Conservation (phyloP, 768 basidiomycete species). For the Boletus eberwhitei region DNA sequence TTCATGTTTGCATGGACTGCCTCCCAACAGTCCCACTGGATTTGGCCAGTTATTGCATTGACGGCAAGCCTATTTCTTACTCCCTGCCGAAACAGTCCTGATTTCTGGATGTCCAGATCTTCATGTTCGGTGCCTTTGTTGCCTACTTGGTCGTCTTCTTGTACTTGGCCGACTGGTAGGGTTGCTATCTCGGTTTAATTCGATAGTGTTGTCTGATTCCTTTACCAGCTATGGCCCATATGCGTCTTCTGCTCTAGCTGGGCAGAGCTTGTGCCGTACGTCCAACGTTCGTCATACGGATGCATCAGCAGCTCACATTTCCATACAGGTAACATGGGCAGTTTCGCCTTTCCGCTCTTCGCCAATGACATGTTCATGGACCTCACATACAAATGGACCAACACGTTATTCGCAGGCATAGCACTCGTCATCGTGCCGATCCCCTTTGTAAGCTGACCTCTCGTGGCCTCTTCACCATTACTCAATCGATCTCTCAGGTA, state of each 20-base stretch:
- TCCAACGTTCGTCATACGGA: not conserved
- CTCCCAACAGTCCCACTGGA: conserved; percentile 54
- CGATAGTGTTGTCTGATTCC: not conserved
- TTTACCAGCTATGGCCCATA: conserved; percentile 47
- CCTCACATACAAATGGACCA: conserved; percentile 59
- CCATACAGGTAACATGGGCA: conserved; percentile 45
- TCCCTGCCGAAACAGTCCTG: not conserved
- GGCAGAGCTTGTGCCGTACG: conserved; percentile 55
- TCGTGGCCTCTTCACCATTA: not conserved
- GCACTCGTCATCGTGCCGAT: conserved; percentile 53
- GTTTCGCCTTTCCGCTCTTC: conserved; percentile 58
- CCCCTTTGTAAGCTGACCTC: conserved; percentile 43
- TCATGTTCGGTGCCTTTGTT: conserved; percentile 47
- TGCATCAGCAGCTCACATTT: not conserved
- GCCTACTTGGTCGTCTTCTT: conserved; percentile 56
- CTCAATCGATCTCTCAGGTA: conserved; percentile 12
- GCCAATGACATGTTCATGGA: conserved; percentile 52
- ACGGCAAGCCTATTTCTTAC: not conserved
- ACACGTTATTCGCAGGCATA: conserved; percentile 50
- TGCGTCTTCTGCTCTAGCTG: conserved; percentile 65
- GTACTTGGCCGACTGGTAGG: conserved; percentile 59
- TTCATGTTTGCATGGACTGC: conserved; percentile 73
- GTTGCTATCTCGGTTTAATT: not conserved
- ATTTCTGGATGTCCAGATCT: conserved; percentile 33
- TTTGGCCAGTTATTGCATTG: conserved; percentile 34